Conservation (phyloP, 768 basidiomycete species). For the Cystobasidium tubakii region DNA sequence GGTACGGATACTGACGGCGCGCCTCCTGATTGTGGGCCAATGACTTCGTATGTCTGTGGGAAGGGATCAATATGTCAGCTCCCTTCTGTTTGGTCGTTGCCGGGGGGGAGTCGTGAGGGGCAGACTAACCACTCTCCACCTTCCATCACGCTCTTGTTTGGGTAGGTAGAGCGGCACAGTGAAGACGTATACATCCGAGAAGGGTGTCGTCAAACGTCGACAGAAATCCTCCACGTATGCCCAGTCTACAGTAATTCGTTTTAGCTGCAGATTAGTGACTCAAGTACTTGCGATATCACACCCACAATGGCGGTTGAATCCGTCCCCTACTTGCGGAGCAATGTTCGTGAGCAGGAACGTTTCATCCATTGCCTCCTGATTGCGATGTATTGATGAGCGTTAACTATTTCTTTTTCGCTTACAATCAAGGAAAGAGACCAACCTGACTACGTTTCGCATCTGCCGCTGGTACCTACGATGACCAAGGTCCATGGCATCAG, state of each 20-base stretch:
- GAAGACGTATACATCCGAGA: conserved; percentile 93
- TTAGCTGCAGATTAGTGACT: not conserved
- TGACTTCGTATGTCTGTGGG: conserved; percentile 80
- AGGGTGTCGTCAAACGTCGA: conserved; percentile 73
- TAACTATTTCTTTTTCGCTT: not conserved
- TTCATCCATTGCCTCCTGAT: conserved; percentile 83
- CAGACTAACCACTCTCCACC: conserved; percentile 78
- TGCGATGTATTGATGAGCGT: not conserved
- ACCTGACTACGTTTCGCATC: conserved; percentile 87
- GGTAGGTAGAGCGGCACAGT: conserved; percentile 93
- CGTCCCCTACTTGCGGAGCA: conserved; percentile 93
- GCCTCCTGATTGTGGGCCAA: conserved; percentile 55
- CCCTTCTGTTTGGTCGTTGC: not conserved
- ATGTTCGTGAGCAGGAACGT: conserved; percentile 93
- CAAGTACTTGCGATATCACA: conserved; percentile 34
- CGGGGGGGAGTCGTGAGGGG: conserved; percentile 39
- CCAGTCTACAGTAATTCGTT: conserved; percentile 64
- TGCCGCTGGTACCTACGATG: conserved; percentile 72
- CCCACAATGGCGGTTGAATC: conserved; percentile 94
- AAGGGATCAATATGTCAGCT: not conserved
- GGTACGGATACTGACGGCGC: conserved; percentile 71
- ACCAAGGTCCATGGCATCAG: conserved; percentile 50
- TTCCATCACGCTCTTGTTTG: conserved; percentile 74
- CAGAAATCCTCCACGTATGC: conserved; percentile 96
- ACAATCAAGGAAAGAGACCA: conserved; percentile 23